Percentiles rank a stretch among this genome's conserved stretches.
Evolutionary conservation across 768 basidiomycete genomes (phyloP).

Genomic region (Tulasnella sp.): DNA sequence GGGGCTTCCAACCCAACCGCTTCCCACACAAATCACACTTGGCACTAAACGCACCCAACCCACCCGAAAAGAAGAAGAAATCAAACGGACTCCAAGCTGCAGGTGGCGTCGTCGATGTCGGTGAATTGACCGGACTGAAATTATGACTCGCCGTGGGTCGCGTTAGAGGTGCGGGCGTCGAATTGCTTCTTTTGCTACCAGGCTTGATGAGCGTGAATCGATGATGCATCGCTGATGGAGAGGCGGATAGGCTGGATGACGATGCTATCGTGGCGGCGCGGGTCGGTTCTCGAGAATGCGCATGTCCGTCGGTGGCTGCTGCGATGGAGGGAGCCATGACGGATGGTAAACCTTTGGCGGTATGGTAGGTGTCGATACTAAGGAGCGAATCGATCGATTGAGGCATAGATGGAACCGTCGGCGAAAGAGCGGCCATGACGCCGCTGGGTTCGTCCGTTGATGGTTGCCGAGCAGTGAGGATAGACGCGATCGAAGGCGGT

Average conservation of each 20-base stretch:
- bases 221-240: conserved; percentile 51
- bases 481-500: conserved; percentile 54
- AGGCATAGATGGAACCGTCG: conserved; percentile 43
- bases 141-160: conserved; percentile 2
- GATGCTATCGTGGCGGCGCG: conserved; percentile 42
- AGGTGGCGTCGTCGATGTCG: conserved; percentile 24
- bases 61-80: conserved; percentile 59
- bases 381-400: conserved; percentile 15
- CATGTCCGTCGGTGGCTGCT: conserved; percentile 55
- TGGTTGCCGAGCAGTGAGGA: conserved; percentile 56
- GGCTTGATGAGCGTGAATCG: conserved; percentile 83
- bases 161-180: not conserved
- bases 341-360: conserved; percentile 38
- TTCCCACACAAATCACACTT: conserved; percentile 80
- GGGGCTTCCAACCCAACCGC: conserved; percentile 76
- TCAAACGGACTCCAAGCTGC: conserved; percentile 67
- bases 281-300: conserved; percentile 21
- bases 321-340: conserved; percentile 29
- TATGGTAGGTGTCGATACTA: conserved; percentile 53
- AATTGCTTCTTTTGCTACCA: conserved; percentile 29
- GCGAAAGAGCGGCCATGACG: conserved; percentile 31
- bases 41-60: conserved; percentile 41
- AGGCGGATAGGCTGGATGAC: not conserved
- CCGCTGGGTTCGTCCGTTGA: conserved; percentile 38
- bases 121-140: conserved; percentile 6